These are phyloP conservation scores for Dendryphion nanum DNA, from an alignment of 2,329 filamentous ascomycete species.

Conservation along the genomic window DNA sequence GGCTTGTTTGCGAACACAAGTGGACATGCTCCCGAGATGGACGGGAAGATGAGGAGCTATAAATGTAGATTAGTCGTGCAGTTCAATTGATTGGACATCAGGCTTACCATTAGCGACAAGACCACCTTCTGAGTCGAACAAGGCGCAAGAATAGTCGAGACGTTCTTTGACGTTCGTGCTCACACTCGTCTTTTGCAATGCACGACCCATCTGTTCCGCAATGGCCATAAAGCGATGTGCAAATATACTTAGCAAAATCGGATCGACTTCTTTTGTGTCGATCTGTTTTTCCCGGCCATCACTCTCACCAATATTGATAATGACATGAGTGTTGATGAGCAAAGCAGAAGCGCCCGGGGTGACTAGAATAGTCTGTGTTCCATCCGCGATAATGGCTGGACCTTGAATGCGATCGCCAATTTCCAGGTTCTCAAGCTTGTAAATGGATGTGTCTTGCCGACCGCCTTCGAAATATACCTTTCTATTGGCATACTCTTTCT, in stretches of 20 bases:
- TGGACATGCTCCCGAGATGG: constrained; percentile 82
- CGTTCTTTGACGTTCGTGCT: constrained; percentile 80
- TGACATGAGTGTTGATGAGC: constrained; percentile 80
- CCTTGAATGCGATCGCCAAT: constrained; percentile 73
- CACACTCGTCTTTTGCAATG: constrained; percentile 76
- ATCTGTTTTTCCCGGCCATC: constrained; percentile 50
- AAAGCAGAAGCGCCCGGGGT: constrained; percentile 74
- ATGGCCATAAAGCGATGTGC: constrained; percentile 83
- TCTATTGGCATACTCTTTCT: constrained; percentile 64
- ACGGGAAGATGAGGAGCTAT: constrained; percentile 74
- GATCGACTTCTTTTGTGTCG: constrained; percentile 62
- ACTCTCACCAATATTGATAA: constrained; percentile 74
- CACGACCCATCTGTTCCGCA: constrained; percentile 79
- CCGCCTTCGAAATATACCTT: constrained; percentile 85
- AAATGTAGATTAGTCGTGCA: constrained; percentile 8
- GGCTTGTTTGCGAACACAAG: constrained; percentile 74
- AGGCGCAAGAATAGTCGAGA: constrained; percentile 78
- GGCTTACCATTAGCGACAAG: constrained; percentile 66
- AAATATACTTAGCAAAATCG: constrained; percentile 76
- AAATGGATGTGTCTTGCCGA: constrained; percentile 74
- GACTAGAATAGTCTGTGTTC: constrained; percentile 88
- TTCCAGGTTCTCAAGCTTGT: constrained; percentile 72
- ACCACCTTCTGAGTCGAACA: constrained; percentile 74
- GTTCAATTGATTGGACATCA: not conserved
- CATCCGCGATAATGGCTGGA: constrained; percentile 83